Base-by-base conservation (phyloP, 2,329 filamentous ascomycete species). In the Botrytis medusae region DNA sequence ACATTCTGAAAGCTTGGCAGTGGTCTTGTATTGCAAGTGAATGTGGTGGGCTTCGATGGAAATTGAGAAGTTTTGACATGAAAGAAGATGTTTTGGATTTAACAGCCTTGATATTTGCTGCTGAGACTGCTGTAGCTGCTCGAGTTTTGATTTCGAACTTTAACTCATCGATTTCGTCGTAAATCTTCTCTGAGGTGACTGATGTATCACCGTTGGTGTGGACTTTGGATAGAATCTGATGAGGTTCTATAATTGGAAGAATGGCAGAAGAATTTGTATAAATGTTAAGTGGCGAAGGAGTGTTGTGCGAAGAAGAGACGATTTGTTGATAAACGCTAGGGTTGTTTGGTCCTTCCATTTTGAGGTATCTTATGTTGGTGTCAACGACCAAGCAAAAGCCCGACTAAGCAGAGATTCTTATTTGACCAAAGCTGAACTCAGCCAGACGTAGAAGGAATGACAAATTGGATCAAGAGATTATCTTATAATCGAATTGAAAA, bases 91-190 rank as follows among this genome's bases (percentile, higher is more conserved):
- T 68, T 25, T 54, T 68, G 16, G 48, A 44, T 18, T 68, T 69
- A 25, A 32, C 60, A 34, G 29, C 22, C 46, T 69, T 69, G 10
- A 16, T 48, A 1, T 57, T 29, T 9, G 48, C 18, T 16, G 54
- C n/a, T 22, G 54, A 12, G 1, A 59, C 65, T 32, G 51, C 37
- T 37, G 46, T 22, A n/a, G n/a, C 48, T 32, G 70, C 63, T 48
- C 57, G 54, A 34, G 51, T 46, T 32, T 69, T 42, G 16, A 69
- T 44, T 68, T 72, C 62, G 22, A 60, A 72, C 51, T 72, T 72
- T 6, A 72, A 59, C 16, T 72, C 62, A 48, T 72, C 71, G 8
- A 72, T 72, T 32, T 68, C 71, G 46, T 72, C 71, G 37, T 68
- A 72, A 18, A 69, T 44, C 9, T 69, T 69, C 54, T 69, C 65